Evolutionary conservation across 2,329 filamentous ascomycete species (phyloP), one percentile per base, ranked within the genome.

Genomic region (Clarireedia monteithiana): DNA sequence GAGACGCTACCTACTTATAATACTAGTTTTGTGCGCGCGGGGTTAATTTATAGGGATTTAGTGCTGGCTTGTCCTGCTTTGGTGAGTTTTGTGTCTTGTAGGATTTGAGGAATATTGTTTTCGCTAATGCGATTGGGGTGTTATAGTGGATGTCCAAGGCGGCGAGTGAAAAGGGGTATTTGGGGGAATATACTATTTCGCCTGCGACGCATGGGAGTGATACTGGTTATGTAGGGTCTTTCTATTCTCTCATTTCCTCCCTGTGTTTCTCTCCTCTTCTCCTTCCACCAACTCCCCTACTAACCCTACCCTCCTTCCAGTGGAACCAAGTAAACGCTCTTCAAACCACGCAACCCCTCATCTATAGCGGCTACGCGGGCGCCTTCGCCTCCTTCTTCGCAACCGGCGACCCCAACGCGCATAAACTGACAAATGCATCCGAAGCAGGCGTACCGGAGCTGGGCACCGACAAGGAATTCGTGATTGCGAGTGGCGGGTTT

Each of bases 381-480:
- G 80, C 81, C 0, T 77, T 85, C 63, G 81, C 78, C 0, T 80
- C 77, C 24, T 85, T 84, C 66, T 77, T 84, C 57, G 74, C 79
- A 65, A 81, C 78, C 0, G 80, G 79, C 0, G 74, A 83, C 65
- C 80, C 82, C 0, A 83, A 84, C 62, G 68, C 72, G 12, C 72
- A 79, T 56, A 84, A 83, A 57, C 59, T 83, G 38, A 82, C 79
- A 0, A 71, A 73, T 53, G 57, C 57, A 1, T 70, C 68, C 27
- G 64, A 74, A 48, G 67, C 68, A 15, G 75, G 70, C 1, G 75
- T 83, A 6, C 80, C 81, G 1, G 63, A 66, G 17, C 55, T 26
- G 24, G 14, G 17, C 0, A 64, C 68, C 0, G 72, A 70, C 0
- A 64, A 74, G 56, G 75, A 84, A 65, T 83, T 80, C 63, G 72